Evolutionary conservation across 139 green algal species (phyloP), one percentile per base, ranked within the genome.

Genomic region (Marvania coccoides): DNA sequence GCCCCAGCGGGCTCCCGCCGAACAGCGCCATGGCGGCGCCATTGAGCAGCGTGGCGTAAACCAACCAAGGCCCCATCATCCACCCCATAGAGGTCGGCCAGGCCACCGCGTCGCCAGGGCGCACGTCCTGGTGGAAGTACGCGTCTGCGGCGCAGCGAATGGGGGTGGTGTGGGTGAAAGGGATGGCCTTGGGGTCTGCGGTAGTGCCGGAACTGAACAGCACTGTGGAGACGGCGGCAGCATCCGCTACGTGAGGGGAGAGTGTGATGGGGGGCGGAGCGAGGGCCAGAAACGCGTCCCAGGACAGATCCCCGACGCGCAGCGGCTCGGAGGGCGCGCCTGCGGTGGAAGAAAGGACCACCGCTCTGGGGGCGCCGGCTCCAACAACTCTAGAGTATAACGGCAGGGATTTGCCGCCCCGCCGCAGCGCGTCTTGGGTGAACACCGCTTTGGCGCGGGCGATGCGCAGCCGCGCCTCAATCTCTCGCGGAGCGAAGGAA

Each of bases 31-130:
- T 70, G 23, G 88, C 78, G 0, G 77, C 89, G 14, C 83, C 77
- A 69, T 96, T 97, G 29, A 96, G 64, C 46, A 97, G 77, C 14
- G 76, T 61, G 7, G 83, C 85, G 64, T 90, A 97, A 3, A 97
- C 58, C 35, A 98, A 81, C 85, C 87, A 98, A 0, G 92, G 90
- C 0, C 92, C 92, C 92, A 98, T 98, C 88, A 97, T 97, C 88
- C 91, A 97, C 2, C 91, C 92, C 29, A 98, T 74, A 63, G 77
- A 92, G 40, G 91, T 98, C 24, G 92, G 92, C 92, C 92, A 98
- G 30, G 65, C 76, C 34, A 95, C 79, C 14, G 90, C 82, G 58
- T 87, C 78, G 1, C 76, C 81, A 6, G 33, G 61, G 30, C 75
- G 70, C 31, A 93, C 73, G 47, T 87, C 85, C 56, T 90, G 83